These are phyloP conservation scores for Aureobasidium sp. DNA, from an alignment of 2,329 filamentous ascomycete genomes.

Conservation along the genomic window DNA sequence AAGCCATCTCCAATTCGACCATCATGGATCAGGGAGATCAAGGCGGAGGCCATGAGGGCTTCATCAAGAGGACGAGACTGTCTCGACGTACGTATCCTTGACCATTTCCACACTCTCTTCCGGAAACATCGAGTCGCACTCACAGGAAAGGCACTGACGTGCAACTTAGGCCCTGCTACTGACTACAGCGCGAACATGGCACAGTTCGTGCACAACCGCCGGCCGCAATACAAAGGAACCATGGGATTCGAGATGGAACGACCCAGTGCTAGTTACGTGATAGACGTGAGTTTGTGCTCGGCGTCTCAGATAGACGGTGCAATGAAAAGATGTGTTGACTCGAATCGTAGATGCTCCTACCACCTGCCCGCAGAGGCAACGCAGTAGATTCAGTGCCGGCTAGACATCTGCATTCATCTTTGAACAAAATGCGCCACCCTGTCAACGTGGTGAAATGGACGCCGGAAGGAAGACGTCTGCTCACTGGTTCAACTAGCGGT, in stretches of 20 bases:
- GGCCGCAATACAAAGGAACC: constrained; percentile 63
- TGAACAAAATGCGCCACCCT: constrained; percentile 96
- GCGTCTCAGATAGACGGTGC: constrained; percentile 12
- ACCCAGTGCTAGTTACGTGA: constrained; percentile 79
- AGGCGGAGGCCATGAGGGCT: constrained; percentile 13
- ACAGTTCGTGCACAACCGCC: constrained; percentile 81
- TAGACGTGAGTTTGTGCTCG: constrained; percentile 56
- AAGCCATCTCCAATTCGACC: background rate
- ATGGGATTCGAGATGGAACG: constrained; percentile 70
- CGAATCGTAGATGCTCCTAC: constrained; percentile 66
- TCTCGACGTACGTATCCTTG: constrained; percentile 9
- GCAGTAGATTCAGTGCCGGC: constrained; percentile 83
- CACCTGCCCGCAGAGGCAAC: constrained; percentile 61
- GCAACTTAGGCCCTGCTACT: constrained; percentile 67
- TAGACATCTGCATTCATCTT: constrained; percentile 94
- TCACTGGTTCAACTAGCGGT: constrained; percentile 91
- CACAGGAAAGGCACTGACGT: background rate
- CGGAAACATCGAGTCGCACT: background rate
- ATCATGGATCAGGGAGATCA: constrained; percentile 17
- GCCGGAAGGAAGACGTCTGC: constrained; percentile 79
- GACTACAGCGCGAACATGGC: constrained; percentile 86
- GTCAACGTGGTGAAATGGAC: constrained; percentile 98
- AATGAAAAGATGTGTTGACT: background rate
- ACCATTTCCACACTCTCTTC: background rate
- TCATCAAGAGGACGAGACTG: constrained; percentile 13